Evolutionary conservation across 805 yeast species (phyloP), one percentile per base, ranked within the genome.

Genomic region (Kazachstania bromeliacearum): DNA sequence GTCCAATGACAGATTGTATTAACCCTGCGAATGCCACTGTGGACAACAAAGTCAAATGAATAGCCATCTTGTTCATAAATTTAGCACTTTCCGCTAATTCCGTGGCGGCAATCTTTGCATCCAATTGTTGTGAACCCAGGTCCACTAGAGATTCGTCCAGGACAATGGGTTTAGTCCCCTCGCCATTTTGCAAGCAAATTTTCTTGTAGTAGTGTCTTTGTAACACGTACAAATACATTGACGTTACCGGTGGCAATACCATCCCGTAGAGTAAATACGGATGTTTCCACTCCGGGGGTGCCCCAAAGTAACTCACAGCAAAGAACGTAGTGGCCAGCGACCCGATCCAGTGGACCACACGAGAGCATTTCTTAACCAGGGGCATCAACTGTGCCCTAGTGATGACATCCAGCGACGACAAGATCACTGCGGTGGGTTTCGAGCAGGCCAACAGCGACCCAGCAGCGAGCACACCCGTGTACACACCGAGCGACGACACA

Each of bases 221-320:
- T 8, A 35, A 14, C 12, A 31, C n/a, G 39, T 42, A 41, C 5
- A 47, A 36, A 24, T 46, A 52, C 3, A 39, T 21, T 9, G 47
- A 42, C 6, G 52, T 36, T 3, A 44, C 26, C 7, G 57, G 57
- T 10, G 50, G 42, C 1, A 42, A 44, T 21, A 43, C 35, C 38
- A 51, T 79, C 67, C 33, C 80, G 53, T 82, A 82, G 10, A 82
- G 50, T 50, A 82, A 67, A 53, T 81, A 82, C 15, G 92, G 92
- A 57, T 82, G 94, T 55, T 73, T 73, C 38, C 69, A 76, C 25
- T 62, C 52, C 4, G 57, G 45, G 15, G 83, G 75, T 1, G 85
- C 75, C 33, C 67, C 66, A 34, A 60, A 61, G 51, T 68, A 81
- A n/a, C 80, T 78, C 43, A 68, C 45, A 22, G 66, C 60, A 45